phyloP scores from a whole-genome alignment of 2,329 filamentous ascomycete species.

The Sporothrix euskadiensis region DNA sequence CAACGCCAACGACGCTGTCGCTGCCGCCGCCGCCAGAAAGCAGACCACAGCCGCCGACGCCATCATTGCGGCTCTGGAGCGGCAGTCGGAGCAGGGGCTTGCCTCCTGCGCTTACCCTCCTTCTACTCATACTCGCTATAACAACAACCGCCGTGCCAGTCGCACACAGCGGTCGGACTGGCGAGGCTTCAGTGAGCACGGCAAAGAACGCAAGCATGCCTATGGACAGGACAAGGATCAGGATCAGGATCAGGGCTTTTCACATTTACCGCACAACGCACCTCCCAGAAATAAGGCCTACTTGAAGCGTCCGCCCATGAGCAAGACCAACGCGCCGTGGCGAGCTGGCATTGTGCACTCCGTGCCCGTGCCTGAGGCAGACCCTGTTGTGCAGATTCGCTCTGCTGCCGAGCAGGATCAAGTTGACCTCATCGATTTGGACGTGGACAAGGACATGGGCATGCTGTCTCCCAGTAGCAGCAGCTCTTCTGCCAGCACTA shows the following conservation, averaged over 20 bases:
- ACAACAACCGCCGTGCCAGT: not conserved
- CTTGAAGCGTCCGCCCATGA: not conserved
- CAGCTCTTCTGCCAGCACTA: not conserved
- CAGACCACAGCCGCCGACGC: not conserved
- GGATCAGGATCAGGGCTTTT: too few relatives aligned
- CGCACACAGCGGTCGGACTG: not conserved
- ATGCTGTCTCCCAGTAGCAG: not conserved
- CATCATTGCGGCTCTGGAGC: not conserved
- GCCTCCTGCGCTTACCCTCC: not conserved
- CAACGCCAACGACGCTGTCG: not conserved
- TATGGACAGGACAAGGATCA: not conserved
- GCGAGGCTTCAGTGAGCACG: not conserved
- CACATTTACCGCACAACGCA: not conserved
- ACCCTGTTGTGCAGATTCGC: not conserved
- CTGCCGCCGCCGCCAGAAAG: too few relatives aligned
- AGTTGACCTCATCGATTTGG: not conserved
- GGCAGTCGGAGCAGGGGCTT: not conserved
- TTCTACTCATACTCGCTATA: not conserved
- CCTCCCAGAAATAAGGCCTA: not conserved
- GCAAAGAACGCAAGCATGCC: not conserved
- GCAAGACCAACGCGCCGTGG: constrained; percentile 12
- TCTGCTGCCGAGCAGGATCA: not conserved
- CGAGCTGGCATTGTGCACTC: not conserved
- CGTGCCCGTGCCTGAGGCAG: not conserved
- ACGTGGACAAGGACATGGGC: too few relatives aligned